phyloP scores from a whole-genome alignment of 2,329 filamentous ascomycete genomes.

The Didymosphaeria variabile region DNA sequence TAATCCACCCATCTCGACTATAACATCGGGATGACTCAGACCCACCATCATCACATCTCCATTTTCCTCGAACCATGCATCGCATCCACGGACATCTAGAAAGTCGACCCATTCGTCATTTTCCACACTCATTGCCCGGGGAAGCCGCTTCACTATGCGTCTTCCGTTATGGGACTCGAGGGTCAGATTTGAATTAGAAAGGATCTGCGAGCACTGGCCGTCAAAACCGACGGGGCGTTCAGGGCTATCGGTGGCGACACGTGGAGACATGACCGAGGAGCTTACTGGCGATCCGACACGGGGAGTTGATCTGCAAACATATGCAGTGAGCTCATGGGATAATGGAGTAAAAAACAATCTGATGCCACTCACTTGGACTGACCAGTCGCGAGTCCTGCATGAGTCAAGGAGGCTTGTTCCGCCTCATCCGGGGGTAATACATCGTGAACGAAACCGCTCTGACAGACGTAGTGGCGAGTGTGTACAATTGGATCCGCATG shows the following conservation, averaged over 20 bases:
- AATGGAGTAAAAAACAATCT: neutral
- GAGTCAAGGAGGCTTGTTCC: slow-evolving; percentile 20
- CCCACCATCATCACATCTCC: slow-evolving; percentile 38
- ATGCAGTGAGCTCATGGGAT: neutral
- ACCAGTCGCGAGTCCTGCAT: slow-evolving; percentile 6
- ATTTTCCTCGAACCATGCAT: slow-evolving; percentile 41
- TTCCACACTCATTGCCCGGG: slow-evolving; percentile 37
- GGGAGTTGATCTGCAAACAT: neutral
- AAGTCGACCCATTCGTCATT: slow-evolving; percentile 40
- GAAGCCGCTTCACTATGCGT: slow-evolving; percentile 19
- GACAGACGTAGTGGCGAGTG: slow-evolving; percentile 29
- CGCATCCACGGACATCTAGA: slow-evolving; percentile 37
- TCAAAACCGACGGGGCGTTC: slow-evolving; percentile 30
- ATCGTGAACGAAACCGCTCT: slow-evolving; percentile 38
- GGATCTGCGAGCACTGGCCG: slow-evolving; percentile 26
- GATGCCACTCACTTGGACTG: neutral
- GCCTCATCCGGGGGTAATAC: slow-evolving; percentile 16
- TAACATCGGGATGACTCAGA: slow-evolving; percentile 1
- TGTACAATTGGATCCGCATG: slow-evolving; percentile 18
- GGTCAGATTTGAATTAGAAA: neutral
- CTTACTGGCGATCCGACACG: neutral
- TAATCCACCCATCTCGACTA: neutral
- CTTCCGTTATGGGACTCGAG: neutral
- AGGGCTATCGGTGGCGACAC: slow-evolving; percentile 10
- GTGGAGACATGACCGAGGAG: neutral